Conservation (phyloP, 2,329 filamentous ascomycete genomes). For the Hymenotorrendiella dingleyae region DNA sequence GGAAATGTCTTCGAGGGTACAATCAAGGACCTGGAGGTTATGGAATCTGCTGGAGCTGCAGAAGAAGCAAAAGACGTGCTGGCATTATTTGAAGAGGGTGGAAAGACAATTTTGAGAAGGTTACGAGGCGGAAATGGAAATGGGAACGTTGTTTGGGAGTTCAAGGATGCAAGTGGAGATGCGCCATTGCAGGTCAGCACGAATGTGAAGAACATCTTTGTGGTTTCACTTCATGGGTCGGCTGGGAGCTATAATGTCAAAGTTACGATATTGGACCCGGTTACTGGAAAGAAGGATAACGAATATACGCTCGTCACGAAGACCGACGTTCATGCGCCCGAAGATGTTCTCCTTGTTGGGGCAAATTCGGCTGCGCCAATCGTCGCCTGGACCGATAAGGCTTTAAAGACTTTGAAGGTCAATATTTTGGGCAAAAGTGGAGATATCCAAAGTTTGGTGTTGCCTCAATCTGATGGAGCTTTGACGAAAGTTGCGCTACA, state of each 20-base stretch:
- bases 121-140: slow-evolving; percentile 69
- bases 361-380: slow-evolving; percentile 70
- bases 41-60: slow-evolving; percentile 53
- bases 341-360: slow-evolving; percentile 68
- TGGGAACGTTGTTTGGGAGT: slow-evolving; percentile 75
- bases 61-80: slow-evolving; percentile 62
- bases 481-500: slow-evolving; percentile 61
- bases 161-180: slow-evolving; percentile 61
- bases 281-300: slow-evolving; percentile 65
- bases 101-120: slow-evolving; percentile 56
- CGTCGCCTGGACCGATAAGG: slow-evolving; percentile 66
- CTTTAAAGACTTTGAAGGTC: slow-evolving; percentile 57
- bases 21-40: slow-evolving; percentile 68
- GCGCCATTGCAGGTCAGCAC: slow-evolving; percentile 68
- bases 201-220: slow-evolving; percentile 65
- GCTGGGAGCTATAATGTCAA: slow-evolving; percentile 70
- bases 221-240: slow-evolving; percentile 67
- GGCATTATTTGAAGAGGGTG: slow-evolving; percentile 55
- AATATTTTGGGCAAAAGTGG: slow-evolving; percentile 60
- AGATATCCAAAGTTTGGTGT: slow-evolving; percentile 47
- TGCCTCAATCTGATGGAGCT: slow-evolving; percentile 41
- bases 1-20: slow-evolving; percentile 52
- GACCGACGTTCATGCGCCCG: slow-evolving; percentile 58
- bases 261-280: slow-evolving; percentile 65
- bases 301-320: slow-evolving; percentile 70